A percentile compares a stretch with the other conserved stretches of the same genome.
Evolutionary conservation across 148 eudicot genomes (phyloP).

Genomic region (Agrostemma githago): DNA sequence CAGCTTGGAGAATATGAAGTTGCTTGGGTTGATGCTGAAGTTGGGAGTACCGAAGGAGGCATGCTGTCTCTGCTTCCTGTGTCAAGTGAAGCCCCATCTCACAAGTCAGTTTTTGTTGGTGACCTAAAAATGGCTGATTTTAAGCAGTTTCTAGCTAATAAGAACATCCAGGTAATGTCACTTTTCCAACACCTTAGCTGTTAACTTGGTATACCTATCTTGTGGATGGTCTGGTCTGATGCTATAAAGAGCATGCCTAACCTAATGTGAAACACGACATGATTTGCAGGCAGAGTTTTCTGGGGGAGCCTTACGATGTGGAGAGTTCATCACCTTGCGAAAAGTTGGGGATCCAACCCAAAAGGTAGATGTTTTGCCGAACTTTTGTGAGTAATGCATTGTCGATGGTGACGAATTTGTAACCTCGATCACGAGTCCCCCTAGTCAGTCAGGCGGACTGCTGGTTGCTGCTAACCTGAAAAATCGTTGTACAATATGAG

Average conservation of each 20-base stretch:
- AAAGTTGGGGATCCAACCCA: conserved; percentile 87
- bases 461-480: not conserved
- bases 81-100: conserved; percentile 66
- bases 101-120: conserved; percentile 92
- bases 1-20: conserved; percentile 98
- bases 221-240: not conserved
- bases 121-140: conserved; percentile 96
- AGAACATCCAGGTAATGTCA: conserved; percentile 75
- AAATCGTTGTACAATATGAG: not conserved
- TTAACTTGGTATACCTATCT: not conserved
- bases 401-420: not conserved
- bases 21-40: conserved; percentile 95
- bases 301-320: conserved; percentile 87
- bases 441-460: not conserved
- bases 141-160: conserved; percentile 85
- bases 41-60: conserved; percentile 66
- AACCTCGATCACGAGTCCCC: not conserved
- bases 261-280: not conserved
- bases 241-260: conserved; percentile 12
- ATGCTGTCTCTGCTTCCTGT: conserved; percentile 75
- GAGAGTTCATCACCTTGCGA: conserved; percentile 76
- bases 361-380: conserved; percentile 43
- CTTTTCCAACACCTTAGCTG: not conserved
- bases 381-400: not conserved
- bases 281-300: conserved; percentile 77